phyloP scores from a whole-genome alignment of 2,329 filamentous ascomycete species.

The Amylocarpus encephaloides region DNA sequence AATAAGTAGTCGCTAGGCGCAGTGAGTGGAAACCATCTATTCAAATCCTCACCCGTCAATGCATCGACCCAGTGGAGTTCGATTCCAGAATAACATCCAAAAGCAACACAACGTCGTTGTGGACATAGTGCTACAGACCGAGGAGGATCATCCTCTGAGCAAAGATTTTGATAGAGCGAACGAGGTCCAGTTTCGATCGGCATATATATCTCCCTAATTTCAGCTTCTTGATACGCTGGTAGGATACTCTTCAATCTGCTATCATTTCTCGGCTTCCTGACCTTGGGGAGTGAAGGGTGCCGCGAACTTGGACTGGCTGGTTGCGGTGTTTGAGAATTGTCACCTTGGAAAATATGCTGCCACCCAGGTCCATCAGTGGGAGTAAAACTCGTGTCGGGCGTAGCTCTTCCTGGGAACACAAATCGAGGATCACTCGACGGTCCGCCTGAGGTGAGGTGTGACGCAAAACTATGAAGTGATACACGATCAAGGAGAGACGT shows the following conservation, averaged over 20 bases:
- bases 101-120: conserved; percentile 57
- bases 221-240: conserved; percentile 1
- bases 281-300: conserved; percentile 8
- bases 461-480: conserved; percentile 21
- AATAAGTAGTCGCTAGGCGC: conserved; percentile 50
- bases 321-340: conserved; percentile 5
- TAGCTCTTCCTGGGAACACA: conserved; percentile 23
- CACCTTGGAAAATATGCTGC: conserved; percentile 17
- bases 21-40: conserved; percentile 49
- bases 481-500: conserved; percentile 22
- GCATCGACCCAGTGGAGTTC: conserved; percentile 54
- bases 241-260: conserved; percentile 7
- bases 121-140: conserved; percentile 60
- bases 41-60: conserved; percentile 42
- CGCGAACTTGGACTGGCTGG: conserved; percentile 11
- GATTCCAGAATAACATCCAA: conserved; percentile 56
- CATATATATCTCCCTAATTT: conserved; percentile 13
- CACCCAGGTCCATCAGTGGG: conserved; percentile 8
- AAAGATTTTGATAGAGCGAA: conserved; percentile 43
- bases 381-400: conserved; percentile 9
- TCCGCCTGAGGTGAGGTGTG: conserved; percentile 4
- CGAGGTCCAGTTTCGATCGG: conserved; percentile 31
- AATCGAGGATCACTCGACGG: conserved; percentile 13
- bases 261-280: conserved; percentile 3
- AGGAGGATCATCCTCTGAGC: conserved; percentile 55